A percentile compares a stretch with the other conserved stretches of the same genome.
Evolutionary conservation across 768 basidiomycete species (phyloP).

Genomic region (Lactarius hengduanensis): DNA sequence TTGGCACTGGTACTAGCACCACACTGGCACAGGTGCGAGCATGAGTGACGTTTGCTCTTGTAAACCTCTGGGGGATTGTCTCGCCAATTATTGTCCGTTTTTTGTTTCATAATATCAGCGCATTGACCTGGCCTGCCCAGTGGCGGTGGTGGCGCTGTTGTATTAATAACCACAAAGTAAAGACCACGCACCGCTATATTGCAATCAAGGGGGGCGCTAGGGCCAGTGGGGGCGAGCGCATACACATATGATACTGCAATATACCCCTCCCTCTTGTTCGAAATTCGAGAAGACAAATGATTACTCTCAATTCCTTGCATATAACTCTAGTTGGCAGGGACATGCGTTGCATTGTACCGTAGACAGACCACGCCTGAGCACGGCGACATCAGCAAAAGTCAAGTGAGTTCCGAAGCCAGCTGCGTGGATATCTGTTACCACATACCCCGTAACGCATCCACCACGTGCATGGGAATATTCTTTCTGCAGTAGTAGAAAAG

Average conservation of each 20-base stretch:
- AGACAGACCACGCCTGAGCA: background rate
- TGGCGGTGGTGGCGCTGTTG: background rate
- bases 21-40: no score
- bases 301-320: background rate
- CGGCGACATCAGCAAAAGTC: background rate
- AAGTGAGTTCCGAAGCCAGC: background rate
- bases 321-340: background rate
- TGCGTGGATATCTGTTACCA: background rate
- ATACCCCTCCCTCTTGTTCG: background rate
- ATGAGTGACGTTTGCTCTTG: background rate
- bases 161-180: background rate
- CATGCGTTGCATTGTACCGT: background rate
- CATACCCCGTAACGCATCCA: background rate
- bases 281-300: background rate
- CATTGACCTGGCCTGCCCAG: background rate
- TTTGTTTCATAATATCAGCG: background rate
- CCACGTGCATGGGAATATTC: slow-evolving; percentile 8
- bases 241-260: background rate
- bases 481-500: background rate
- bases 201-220: background rate
- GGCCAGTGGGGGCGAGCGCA: background rate
- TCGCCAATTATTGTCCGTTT: no score
- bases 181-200: background rate
- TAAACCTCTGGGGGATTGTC: background rate
- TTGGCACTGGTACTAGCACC: no score